Conservation (phyloP, 345 rosid genomes). For the Euphorbia peplus region DNA sequence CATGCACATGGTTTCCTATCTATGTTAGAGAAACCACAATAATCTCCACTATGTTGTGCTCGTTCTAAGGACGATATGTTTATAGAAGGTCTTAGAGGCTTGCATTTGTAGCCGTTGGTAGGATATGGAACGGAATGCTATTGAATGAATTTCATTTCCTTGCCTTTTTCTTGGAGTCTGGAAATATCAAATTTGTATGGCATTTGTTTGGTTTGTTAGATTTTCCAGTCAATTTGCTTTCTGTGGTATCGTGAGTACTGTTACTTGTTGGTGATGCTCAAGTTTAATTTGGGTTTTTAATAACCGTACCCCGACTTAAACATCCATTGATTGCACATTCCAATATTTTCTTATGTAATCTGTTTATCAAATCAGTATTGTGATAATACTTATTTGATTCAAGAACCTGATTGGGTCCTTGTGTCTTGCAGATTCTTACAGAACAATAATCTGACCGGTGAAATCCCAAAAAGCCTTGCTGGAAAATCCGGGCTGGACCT, state of each 20-base stretch:
- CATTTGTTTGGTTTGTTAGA: constrained; percentile 7
- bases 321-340: neutral
- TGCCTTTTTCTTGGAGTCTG: neutral
- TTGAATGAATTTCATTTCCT: neutral
- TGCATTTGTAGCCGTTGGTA: neutral
- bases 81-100: neutral
- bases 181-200: neutral
- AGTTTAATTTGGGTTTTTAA: no score
- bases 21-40: neutral
- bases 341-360: neutral
- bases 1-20: neutral
- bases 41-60: neutral
- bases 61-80: neutral
- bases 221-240: neutral
- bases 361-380: neutral
- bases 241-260: neutral
- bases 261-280: neutral
- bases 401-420: constrained; percentile 16
- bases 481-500: constrained; percentile 51
- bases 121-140: neutral
- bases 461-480: constrained; percentile 49
- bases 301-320: no score
- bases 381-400: constrained; percentile 12
- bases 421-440: constrained; percentile 62
- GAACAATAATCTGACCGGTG: constrained; percentile 84